Evolutionary conservation across 495 filamentous ascomycete species (phyloP).

Genomic region (Neurospora sp.): DNA sequence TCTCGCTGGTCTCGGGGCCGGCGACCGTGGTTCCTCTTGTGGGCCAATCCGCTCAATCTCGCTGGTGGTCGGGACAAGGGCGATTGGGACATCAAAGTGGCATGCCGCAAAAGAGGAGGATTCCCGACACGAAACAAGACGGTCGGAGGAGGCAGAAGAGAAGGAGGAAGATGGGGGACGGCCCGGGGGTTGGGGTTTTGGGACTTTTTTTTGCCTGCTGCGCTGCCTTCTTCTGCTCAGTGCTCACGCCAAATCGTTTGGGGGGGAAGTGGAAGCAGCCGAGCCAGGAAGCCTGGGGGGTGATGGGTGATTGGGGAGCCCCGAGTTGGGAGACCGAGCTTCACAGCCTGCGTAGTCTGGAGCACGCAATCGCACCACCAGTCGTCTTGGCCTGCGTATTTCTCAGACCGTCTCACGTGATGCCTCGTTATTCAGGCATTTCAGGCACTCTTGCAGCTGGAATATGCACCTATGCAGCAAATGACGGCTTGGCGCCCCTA

Average conservation of each 20-base stretch:
- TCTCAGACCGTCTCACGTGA: conserved; percentile 14
- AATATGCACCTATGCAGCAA: conserved; percentile 16
- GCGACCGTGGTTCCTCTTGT: conserved; percentile 1
- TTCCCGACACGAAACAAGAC: conserved; percentile 16
- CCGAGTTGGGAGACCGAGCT: conserved; percentile 5
- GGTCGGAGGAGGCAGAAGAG: conserved; percentile 15
- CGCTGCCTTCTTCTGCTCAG: conserved; percentile 5
- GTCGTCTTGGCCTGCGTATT: conserved; percentile 12
- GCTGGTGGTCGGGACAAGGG: no score
- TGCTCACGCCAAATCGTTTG: conserved; percentile 6
- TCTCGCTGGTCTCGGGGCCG: conserved; percentile 1
- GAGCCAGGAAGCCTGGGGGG: conserved; percentile 4
- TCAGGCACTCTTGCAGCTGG: conserved; percentile 20
- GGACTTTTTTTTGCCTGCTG: conserved; percentile 25
- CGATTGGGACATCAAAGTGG: conserved; percentile 24
- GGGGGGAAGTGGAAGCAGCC: conserved; percentile 18
- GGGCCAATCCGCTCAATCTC: conserved; percentile 22
- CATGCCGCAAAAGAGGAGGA: conserved; percentile 23
- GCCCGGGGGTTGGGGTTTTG: conserved; percentile 29
- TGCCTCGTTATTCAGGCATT: conserved; percentile 17
- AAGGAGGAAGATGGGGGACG: conserved; percentile 15
- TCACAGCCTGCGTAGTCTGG: conserved; percentile 13
- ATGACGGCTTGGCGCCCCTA: conserved; percentile 20
- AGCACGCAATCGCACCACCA: not conserved
- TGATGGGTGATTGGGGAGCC: conserved; percentile 22